Evolutionary conservation across 306 rosid genomes (phyloP), one percentile per base, ranked within the genome.

Genomic region (Ormosia semicastrata): DNA sequence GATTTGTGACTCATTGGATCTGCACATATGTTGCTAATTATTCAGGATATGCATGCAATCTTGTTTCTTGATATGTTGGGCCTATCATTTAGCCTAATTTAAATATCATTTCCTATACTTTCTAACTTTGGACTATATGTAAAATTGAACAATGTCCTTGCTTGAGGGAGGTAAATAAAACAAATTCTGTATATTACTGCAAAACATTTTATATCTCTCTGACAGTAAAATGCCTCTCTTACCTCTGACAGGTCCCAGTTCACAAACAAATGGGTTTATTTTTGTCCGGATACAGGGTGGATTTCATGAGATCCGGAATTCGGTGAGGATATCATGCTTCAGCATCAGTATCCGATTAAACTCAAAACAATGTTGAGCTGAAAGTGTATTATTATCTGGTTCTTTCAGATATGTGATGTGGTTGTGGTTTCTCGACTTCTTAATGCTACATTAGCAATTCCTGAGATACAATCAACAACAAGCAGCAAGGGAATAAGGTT

Each of bases 401-500:
- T 71, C 75, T 82, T 90, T 54, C 93, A 96, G 99, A 92, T 96
- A 80, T 81, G 92, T 56, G 99, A 96, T 47, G 97, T 91, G 77
- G 98, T 96, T 71, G 93, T 83, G 52, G 75, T 96, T 78, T 76
- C 99, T 66, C 91, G 98, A 66, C 90, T 92, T 81, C 98, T 96
- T 15, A 96, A 96, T 84, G 97, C 97, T 81, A 96, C 94, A 66
- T 87, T 96, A 76, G 94, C 92, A 52, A 87, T 96, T 87, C 99
- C 99, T 7, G 98, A 96, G 89, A 91, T 96, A 85, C 99, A 78
- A 78, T 92, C 97, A 54, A 91, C 99, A 76, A 96, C 99, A 71
- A 96, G 99, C 88, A 96, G 90, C 91, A 96, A 96, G 86, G 99
- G 99, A 78, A 96, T 96, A 87, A 93, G 98, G 99, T 95, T 87